These are phyloP conservation scores for Fusarium odoratissimum DNA, from an alignment of 2,329 filamentous ascomycete species.

Conservation along the genomic window DNA sequence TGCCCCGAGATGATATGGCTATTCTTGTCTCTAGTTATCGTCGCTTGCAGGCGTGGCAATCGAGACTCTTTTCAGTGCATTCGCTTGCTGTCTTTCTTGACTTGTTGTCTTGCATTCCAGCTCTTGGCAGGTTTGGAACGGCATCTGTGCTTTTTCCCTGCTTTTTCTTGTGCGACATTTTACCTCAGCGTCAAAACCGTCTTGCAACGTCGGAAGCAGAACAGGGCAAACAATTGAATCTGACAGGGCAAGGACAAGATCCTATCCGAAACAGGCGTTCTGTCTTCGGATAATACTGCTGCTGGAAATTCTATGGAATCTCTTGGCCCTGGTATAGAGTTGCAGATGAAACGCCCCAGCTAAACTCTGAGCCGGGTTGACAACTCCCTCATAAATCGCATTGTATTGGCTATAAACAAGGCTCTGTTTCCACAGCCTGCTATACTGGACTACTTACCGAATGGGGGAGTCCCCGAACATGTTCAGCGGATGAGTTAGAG, in stretches of 20 bases:
- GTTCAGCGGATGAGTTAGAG: constrained; percentile 18
- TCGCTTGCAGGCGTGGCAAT: constrained; percentile 13
- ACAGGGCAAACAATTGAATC: neutral
- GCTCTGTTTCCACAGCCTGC: neutral
- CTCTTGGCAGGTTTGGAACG: constrained; percentile 13
- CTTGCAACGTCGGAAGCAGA: constrained; percentile 7
- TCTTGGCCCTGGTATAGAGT: constrained; percentile 7
- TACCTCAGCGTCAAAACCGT: constrained; percentile 2
- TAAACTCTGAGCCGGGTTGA: constrained; percentile 29
- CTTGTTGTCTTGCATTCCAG: constrained; percentile 19
- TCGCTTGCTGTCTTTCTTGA: constrained; percentile 1
- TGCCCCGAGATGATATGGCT: constrained; percentile 25
- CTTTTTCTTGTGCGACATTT: constrained; percentile 18
- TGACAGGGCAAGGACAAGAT: neutral
- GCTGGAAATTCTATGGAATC: neutral
- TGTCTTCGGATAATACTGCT: neutral
- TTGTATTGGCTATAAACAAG: constrained; percentile 8
- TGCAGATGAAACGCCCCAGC: constrained; percentile 29
- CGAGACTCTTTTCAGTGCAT: constrained; percentile 11
- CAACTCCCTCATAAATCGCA: constrained; percentile 15
- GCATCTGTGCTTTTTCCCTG: neutral
- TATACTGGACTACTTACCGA: constrained; percentile 9
- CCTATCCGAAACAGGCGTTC: constrained; percentile 11
- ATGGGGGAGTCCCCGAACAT: constrained; percentile 38
- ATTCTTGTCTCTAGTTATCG: constrained; percentile 10